Evolutionary conservation across 2,329 filamentous ascomycete genomes (phyloP).

Genomic region (Penicillium freii): DNA sequence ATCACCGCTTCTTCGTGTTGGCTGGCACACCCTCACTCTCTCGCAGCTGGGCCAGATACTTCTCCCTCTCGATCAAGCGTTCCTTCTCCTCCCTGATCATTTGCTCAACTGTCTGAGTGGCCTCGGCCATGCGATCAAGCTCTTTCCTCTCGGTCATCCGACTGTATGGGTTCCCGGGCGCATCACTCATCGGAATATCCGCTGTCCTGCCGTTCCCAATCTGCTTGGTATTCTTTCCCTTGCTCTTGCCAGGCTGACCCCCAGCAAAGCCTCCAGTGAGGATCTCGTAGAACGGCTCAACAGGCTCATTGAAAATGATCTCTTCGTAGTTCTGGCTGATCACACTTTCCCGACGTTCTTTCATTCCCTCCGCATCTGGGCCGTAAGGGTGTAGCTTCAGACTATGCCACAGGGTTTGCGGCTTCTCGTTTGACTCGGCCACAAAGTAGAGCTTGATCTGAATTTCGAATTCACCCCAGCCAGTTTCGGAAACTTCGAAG

Average conservation of each 20-base stretch:
- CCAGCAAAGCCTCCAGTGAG: constrained; percentile 66
- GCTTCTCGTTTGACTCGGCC: constrained; percentile 83
- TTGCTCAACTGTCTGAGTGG: constrained; percentile 58
- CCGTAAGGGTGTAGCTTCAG: constrained; percentile 89
- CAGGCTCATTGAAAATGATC: constrained; percentile 95
- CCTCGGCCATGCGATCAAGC: constrained; percentile 61
- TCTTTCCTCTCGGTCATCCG: constrained; percentile 68
- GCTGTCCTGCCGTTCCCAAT: constrained; percentile 61
- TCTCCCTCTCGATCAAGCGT: constrained; percentile 60
- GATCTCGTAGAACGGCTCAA: constrained; percentile 84
- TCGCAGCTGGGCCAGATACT: constrained; percentile 53
- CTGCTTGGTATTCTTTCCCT: constrained; percentile 56
- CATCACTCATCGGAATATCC: constrained; percentile 68
- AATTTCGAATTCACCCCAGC: constrained; percentile 98
- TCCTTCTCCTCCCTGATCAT: constrained; percentile 65
- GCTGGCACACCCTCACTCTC: constrained; percentile 45
- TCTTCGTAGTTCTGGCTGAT: constrained; percentile 85
- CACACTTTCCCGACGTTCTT: constrained; percentile 63
- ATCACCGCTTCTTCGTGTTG: constrained; percentile 44
- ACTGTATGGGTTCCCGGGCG: constrained; percentile 70
- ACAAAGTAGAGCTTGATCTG: constrained; percentile 93
- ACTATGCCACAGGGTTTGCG: constrained; percentile 92
- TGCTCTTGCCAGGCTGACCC: constrained; percentile 53
- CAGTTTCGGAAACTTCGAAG: constrained; percentile 86
- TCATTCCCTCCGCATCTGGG: constrained; percentile 70